These are phyloP conservation scores for Artemisia annua DNA, from an alignment of 129 eudicot genomes.

Conservation along the genomic window DNA sequence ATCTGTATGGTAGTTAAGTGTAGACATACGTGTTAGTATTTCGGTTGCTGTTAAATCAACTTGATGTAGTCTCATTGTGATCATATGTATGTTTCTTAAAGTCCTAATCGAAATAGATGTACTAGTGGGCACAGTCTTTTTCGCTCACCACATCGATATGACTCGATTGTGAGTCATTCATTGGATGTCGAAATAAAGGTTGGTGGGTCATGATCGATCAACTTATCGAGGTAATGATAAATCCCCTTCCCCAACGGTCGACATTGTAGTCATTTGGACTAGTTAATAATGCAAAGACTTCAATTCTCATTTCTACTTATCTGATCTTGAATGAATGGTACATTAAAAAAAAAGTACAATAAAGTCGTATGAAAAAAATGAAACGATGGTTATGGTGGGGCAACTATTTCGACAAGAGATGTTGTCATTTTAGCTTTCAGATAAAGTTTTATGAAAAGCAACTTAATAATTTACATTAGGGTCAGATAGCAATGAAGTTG, in stretches of 20 bases:
- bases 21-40: no score
- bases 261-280: background rate
- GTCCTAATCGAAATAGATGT: background rate
- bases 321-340: conserved; percentile 11
- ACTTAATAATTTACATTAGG: background rate
- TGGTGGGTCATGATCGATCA: conserved; percentile 12
- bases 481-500: no score
- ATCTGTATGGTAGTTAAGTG: no score
- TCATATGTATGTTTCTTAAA: background rate
- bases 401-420: background rate
- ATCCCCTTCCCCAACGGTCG: background rate
- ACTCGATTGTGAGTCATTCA: background rate
- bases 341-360: background rate
- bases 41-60: background rate
- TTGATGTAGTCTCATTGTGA: background rate
- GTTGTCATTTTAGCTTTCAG: background rate
- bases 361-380: background rate
- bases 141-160: background rate
- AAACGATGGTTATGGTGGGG: background rate
- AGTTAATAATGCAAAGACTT: background rate
- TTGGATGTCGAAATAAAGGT: background rate
- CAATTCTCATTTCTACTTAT: background rate
- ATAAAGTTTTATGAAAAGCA: background rate
- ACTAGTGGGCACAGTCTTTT: background rate
- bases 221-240: background rate